Evolutionary conservation across 768 basidiomycete species (phyloP).

Genomic region (Gymnopilus dilepis): DNA sequence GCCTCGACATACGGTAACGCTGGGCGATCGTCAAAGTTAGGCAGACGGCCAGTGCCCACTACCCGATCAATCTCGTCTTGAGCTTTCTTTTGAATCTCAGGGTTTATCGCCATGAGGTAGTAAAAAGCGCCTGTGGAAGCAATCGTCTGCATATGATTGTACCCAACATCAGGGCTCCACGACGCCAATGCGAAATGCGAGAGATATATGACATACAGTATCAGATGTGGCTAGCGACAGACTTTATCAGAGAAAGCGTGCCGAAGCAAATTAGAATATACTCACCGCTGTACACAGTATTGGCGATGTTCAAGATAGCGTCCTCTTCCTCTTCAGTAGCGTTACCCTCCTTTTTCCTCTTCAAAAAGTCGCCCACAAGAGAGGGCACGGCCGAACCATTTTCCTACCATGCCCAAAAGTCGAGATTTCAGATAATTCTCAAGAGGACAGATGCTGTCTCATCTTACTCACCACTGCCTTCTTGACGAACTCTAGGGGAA

Average conservation of each 20-base stretch:
- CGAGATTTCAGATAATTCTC: neutral
- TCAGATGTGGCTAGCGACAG: constrained; percentile 19
- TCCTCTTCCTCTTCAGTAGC: constrained; percentile 10
- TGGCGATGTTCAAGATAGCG: constrained; percentile 11
- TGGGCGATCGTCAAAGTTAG: constrained; percentile 31
- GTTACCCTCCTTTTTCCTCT: neutral
- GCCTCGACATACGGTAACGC: constrained; percentile 35
- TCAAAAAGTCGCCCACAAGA: constrained; percentile 15
- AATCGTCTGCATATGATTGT: constrained; percentile 19
- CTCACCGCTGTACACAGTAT: constrained; percentile 22
- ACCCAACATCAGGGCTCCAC: no score
- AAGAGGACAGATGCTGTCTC: no score
- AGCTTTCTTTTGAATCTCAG: constrained; percentile 37
- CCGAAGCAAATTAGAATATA: neutral
- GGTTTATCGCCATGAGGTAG: constrained; percentile 35
- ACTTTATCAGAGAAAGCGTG: neutral
- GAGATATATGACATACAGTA: constrained; percentile 8
- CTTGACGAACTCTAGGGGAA: constrained; percentile 18
- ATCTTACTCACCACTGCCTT: constrained; percentile 6
- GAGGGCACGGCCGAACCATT: constrained; percentile 13
- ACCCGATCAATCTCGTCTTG: constrained; percentile 41
- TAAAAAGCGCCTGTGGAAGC: constrained; percentile 29
- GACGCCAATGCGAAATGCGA: no score
- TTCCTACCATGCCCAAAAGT: constrained; percentile 7
- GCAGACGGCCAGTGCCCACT: constrained; percentile 35